Conservation (phyloP, 352 stramenopile genomes). For the Phytophthora aleatoria region DNA sequence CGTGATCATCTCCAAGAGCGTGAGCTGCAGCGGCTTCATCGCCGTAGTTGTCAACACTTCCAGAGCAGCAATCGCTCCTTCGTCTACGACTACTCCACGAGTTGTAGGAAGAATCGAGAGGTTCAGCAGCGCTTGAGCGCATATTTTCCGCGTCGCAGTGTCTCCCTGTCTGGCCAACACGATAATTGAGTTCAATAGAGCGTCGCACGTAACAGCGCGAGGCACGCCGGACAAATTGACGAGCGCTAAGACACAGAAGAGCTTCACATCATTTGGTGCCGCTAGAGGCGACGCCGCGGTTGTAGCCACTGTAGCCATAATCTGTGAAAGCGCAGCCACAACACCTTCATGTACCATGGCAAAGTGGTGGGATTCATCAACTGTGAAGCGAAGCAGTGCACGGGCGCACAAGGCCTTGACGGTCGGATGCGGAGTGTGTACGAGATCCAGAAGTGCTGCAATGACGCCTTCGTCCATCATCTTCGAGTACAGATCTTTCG, state of each 20-base stretch:
- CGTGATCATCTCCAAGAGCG: conserved; percentile 49
- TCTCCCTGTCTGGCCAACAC: conserved; percentile 43
- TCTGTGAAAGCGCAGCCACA: conserved; percentile 64
- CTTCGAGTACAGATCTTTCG: conserved; percentile 60
- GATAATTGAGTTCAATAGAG: conserved; percentile 59
- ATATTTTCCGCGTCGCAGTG: conserved; percentile 34
- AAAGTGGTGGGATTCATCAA: conserved; percentile 78
- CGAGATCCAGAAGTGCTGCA: conserved; percentile 61
- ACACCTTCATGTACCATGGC: conserved; percentile 80
- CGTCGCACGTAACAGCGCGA: conserved; percentile 75
- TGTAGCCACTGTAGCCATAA: conserved; percentile 55
- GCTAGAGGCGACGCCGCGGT: conserved; percentile 25
- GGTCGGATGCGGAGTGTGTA: conserved; percentile 62
- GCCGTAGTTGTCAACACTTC: conserved; percentile 47
- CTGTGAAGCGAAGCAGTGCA: conserved; percentile 70
- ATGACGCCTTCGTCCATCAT: conserved; percentile 82
- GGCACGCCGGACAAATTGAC: conserved; percentile 75
- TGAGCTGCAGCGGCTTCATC: conserved; percentile 32
- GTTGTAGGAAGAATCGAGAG: conserved; percentile 82
- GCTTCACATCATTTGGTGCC: conserved; percentile 53
- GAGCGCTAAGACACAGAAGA: conserved; percentile 69
- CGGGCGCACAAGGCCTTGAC: conserved; percentile 76
- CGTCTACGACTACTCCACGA: conserved; percentile 71
- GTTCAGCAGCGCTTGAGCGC: conserved; percentile 72
- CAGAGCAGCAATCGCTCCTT: conserved; percentile 65